Evolutionary conservation across 2,329 filamentous ascomycete species (phyloP).

Genomic region (Gremmenia infestans): DNA sequence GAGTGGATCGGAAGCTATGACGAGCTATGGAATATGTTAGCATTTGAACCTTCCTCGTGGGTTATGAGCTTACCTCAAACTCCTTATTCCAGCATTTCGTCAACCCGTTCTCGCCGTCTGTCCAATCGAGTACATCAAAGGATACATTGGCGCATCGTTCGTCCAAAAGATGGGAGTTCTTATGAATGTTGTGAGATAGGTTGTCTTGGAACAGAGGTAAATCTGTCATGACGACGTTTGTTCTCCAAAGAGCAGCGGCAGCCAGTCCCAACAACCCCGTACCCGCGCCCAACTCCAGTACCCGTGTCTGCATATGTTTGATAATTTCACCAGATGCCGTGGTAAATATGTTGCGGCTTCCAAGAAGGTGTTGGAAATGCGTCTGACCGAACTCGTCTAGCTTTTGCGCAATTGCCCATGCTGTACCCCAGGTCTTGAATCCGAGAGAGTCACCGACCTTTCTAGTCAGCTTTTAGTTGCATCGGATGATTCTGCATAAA

Average conservation of each 20-base stretch:
- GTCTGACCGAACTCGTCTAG: conserved; percentile 43
- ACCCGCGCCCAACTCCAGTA: conserved; percentile 63
- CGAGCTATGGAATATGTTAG: conserved; percentile 44
- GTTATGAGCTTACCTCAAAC: not conserved
- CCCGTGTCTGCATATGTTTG: not conserved
- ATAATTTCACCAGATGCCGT: not conserved
- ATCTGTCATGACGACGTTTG: conserved; percentile 71
- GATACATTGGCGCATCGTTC: conserved; percentile 51
- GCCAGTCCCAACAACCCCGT: conserved; percentile 84
- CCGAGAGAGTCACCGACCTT: conserved; percentile 78
- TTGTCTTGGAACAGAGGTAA: conserved; percentile 62
- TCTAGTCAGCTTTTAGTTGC: not conserved
- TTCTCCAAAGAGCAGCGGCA: conserved; percentile 65
- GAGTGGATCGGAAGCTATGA: conserved; percentile 78
- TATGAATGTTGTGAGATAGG: not conserved
- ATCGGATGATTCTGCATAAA: not conserved
- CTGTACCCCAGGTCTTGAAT: conserved; percentile 93
- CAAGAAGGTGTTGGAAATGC: conserved; percentile 33
- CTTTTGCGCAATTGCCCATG: conserved; percentile 75
- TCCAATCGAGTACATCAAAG: conserved; percentile 57
- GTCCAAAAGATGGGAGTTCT: conserved; percentile 48
- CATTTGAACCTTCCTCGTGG: not conserved
- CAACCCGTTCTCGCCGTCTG: conserved; percentile 32
- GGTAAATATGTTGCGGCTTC: conserved; percentile 15
- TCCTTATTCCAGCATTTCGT: conserved; percentile 33